phyloP scores from a whole-genome alignment of 2,329 filamentous ascomycete genomes.

The Didymella sp. region DNA sequence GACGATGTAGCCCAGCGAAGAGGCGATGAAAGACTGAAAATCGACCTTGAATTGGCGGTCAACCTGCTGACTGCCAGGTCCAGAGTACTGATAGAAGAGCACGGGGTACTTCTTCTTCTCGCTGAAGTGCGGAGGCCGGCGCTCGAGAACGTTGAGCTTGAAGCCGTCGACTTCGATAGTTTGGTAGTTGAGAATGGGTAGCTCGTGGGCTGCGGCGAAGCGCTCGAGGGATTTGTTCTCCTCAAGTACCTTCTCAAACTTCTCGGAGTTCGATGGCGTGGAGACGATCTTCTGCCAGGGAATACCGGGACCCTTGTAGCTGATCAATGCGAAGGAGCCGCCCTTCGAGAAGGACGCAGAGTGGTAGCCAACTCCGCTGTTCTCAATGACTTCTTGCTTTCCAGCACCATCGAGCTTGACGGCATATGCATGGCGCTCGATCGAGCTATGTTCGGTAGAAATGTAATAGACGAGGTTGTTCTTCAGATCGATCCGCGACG shows the following conservation, averaged over 20 bases:
- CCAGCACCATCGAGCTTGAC: slow-evolving; percentile 82
- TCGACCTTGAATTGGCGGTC: slow-evolving; percentile 81
- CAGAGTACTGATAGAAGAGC: slow-evolving; percentile 92
- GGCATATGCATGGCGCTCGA: slow-evolving; percentile 89
- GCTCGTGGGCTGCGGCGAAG: slow-evolving; percentile 75
- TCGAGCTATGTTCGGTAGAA: slow-evolving; percentile 83
- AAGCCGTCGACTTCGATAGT: slow-evolving; percentile 85
- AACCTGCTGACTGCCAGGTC: slow-evolving; percentile 90
- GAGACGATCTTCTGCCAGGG: slow-evolving; percentile 91
- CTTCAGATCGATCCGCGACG: slow-evolving; percentile 81
- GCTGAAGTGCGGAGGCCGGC: slow-evolving; percentile 88
- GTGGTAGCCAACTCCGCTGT: slow-evolving; percentile 77
- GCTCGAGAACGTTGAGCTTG: slow-evolving; percentile 76
- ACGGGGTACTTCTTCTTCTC: slow-evolving; percentile 87
- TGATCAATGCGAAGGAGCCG: slow-evolving; percentile 82
- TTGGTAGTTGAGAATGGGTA: slow-evolving; percentile 82
- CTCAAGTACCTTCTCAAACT: slow-evolving; percentile 76
- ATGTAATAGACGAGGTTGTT: slow-evolving; percentile 92
- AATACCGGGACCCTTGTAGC: slow-evolving; percentile 81
- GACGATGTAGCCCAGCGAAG: slow-evolving; percentile 86
- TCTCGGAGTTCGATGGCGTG: slow-evolving; percentile 71
- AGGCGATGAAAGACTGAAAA: slow-evolving; percentile 89
- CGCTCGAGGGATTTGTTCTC: slow-evolving; percentile 75
- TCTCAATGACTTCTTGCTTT: slow-evolving; percentile 76
- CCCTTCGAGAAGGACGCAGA: slow-evolving; percentile 81